Conservation (phyloP, 768 basidiomycete species). For the Lentinus brumalis region DNA sequence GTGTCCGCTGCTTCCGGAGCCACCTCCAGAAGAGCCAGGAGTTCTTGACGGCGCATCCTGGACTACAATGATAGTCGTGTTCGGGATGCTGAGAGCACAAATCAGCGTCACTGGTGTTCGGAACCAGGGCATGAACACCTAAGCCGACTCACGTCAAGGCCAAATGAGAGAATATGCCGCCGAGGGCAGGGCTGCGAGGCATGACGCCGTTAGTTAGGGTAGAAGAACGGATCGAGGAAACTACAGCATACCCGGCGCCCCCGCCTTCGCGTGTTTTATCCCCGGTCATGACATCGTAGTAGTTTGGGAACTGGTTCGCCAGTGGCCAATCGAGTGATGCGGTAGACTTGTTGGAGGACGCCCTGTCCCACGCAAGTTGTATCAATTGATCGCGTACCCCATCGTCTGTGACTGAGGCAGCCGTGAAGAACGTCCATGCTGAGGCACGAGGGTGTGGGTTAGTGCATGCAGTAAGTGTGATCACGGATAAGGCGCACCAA, state of each 20-base stretch:
- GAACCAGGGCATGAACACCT: too few species aligned
- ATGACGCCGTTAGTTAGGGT: background rate
- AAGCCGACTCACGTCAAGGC: slow-evolving; percentile 13
- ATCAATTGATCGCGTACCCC: slow-evolving; percentile 11
- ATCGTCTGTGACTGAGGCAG: slow-evolving; percentile 12
- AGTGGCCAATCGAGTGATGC: too few species aligned
- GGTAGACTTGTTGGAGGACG: slow-evolving; percentile 6
- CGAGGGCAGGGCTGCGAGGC: background rate
- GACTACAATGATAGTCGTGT: too few species aligned
- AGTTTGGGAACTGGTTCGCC: slow-evolving; percentile 4
- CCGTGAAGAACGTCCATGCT: slow-evolving; percentile 21
- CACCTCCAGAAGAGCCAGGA: too few species aligned
- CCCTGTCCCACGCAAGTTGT: slow-evolving; percentile 3
- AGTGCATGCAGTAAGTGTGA: background rate
- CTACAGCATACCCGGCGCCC: slow-evolving; percentile 7
- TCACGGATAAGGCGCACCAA: background rate
- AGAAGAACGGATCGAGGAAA: background rate
- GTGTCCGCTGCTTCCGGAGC: too few species aligned
- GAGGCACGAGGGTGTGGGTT: background rate
- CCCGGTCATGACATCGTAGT: slow-evolving; percentile 3
- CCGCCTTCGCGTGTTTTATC: background rate
- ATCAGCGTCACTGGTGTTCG: too few species aligned
- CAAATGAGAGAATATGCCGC: slow-evolving; percentile 14
- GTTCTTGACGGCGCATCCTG: too few species aligned
- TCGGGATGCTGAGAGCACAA: too few species aligned